Conservation (phyloP, 1,284 basidiomycete species). For the Pisolithus thermaeus region DNA sequence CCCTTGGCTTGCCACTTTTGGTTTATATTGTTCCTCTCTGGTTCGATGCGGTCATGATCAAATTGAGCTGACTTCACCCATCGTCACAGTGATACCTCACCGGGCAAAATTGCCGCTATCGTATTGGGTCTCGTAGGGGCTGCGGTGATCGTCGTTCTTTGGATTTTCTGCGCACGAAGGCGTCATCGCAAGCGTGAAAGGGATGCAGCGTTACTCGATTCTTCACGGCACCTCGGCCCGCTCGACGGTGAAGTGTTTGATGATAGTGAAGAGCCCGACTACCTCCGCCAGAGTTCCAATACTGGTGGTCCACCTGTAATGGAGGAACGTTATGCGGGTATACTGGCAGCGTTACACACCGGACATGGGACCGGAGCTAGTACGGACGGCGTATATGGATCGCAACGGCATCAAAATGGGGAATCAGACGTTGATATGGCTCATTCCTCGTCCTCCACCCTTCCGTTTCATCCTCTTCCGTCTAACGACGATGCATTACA, state of each 20-base stretch:
- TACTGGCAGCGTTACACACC: constrained; percentile 20
- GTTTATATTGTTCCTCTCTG: constrained; percentile 1
- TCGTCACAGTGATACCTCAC: constrained; percentile 9
- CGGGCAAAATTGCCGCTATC: constrained; percentile 21
- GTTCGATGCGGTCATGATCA: not conserved
- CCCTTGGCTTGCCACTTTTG: not conserved
- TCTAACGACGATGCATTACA: constrained; percentile 13
- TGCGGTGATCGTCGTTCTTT: constrained; percentile 22
- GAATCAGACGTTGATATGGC: constrained; percentile 5
- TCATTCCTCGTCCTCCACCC: constrained; percentile 21
- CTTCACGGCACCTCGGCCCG: constrained; percentile 12
- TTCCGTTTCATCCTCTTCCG: constrained; percentile 13
- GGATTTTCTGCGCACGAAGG: constrained; percentile 28
- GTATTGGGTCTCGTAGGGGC: constrained; percentile 22
- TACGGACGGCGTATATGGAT: constrained; percentile 26
- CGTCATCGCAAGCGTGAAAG: constrained; percentile 21
- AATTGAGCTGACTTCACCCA: constrained; percentile 2
- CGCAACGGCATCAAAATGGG: constrained; percentile 11
- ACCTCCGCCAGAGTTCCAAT: not conserved
- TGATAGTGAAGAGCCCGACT: constrained; percentile 9
- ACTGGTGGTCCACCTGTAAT: constrained; percentile 2
- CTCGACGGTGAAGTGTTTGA: constrained; percentile 20
- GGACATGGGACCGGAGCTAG: constrained; percentile 13
- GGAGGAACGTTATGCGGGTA: constrained; percentile 25
- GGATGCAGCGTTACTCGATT: constrained; percentile 11